These are phyloP conservation scores for Saccharomycopsis fibuligera DNA, from an alignment of 805 yeast species.

Conservation along the genomic window DNA sequence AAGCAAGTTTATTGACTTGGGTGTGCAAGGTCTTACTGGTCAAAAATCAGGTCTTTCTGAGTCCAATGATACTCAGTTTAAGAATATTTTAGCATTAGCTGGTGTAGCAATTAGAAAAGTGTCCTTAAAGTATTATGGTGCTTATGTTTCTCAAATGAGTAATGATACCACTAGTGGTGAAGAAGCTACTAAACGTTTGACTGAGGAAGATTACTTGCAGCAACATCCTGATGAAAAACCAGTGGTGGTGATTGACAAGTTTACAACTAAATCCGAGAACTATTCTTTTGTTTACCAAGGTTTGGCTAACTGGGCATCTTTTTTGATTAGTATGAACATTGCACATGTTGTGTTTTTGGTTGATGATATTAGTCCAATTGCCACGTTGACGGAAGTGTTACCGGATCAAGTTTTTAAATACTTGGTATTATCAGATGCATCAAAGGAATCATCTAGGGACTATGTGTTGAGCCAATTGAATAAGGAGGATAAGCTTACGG, in stretches of 20 bases:
- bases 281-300: constrained; percentile 65
- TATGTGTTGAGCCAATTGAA: constrained; percentile 57
- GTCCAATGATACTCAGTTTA: constrained; percentile 71
- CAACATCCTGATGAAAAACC: constrained; percentile 84
- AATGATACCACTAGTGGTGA: constrained; percentile 28
- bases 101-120: constrained; percentile 68
- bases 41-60: constrained; percentile 89
- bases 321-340: constrained; percentile 62
- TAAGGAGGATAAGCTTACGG: constrained; percentile 28
- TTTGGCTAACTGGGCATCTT: constrained; percentile 85
- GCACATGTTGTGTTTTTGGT: constrained; percentile 91
- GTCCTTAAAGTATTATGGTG: constrained; percentile 39
- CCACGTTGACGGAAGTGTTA: constrained; percentile 58
- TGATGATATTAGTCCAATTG: constrained; percentile 74
- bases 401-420: constrained; percentile 85
- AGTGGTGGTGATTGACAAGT: constrained; percentile 76
- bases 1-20: constrained; percentile 74
- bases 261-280: constrained; percentile 47
- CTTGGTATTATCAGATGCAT: constrained; percentile 75
- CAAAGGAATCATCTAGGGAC: constrained; percentile 56
- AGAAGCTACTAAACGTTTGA: constrained; percentile 28
- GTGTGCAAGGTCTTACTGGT: constrained; percentile 85
- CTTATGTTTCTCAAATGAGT: constrained; percentile 5
- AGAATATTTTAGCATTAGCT: constrained; percentile 69
- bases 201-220: constrained; percentile 77